Evolutionary conservation across 1,284 basidiomycete species (phyloP).

Genomic region (Apiotrichum sp.): DNA sequence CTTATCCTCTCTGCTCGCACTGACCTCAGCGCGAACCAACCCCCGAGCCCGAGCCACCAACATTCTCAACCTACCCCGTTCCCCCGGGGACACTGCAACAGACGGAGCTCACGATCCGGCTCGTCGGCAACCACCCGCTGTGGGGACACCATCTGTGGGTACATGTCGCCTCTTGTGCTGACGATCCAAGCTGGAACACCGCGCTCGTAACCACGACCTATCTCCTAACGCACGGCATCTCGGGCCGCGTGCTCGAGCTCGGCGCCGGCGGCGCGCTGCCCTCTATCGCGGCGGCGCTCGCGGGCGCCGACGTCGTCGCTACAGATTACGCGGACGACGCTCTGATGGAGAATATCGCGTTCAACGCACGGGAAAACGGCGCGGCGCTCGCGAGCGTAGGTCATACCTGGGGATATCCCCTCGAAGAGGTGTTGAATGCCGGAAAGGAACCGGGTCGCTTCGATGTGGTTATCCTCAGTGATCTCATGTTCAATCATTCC

Average conservation of each 20-base stretch:
- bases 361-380: conserved; percentile 54
- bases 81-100: conserved; percentile 21
- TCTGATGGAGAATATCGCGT: conserved; percentile 69
- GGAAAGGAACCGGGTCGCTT: conserved; percentile 48
- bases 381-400: conserved; percentile 47
- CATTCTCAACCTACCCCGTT: conserved; percentile 42
- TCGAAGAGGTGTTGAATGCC: conserved; percentile 53
- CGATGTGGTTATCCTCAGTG: conserved; percentile 81
- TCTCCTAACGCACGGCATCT: conserved; percentile 51
- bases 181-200: conserved; percentile 70
- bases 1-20: conserved; percentile 8
- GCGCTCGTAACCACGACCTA: conserved; percentile 67
- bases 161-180: not conserved
- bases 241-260: conserved; percentile 68
- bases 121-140: conserved; percentile 81
- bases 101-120: conserved; percentile 56
- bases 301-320: conserved; percentile 61
- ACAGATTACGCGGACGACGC: conserved; percentile 86
- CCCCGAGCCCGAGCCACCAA: conserved; percentile 26
- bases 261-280: conserved; percentile 91
- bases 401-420: conserved; percentile 80
- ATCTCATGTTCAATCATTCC: conserved; percentile 56
- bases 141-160: conserved; percentile 86
- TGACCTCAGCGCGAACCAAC: conserved; percentile 25
- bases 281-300: conserved; percentile 63